Evolutionary conservation across 116 monocot genomes (phyloP), one percentile per base, ranked within the genome.

Genomic region (Cymodocea nodosa): DNA sequence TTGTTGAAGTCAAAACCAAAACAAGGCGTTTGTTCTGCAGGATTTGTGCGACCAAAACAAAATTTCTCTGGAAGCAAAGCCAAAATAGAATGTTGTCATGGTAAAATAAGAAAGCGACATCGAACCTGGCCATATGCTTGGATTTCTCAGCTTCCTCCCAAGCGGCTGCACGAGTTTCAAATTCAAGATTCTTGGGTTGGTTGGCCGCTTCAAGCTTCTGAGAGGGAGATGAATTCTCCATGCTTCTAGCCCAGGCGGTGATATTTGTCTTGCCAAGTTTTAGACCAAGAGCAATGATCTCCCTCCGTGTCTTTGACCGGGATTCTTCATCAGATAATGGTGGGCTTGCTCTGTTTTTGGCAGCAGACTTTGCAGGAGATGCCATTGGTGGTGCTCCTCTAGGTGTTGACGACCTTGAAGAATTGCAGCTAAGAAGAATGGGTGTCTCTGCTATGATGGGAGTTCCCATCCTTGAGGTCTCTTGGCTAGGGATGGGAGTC

Each of bases 401-500:
- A 16, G 91, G 91, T 59, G 81, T 83, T 6, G 85, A 69, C 14
- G 84, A 76, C 15, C 71, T 71, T 1, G 94, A 89, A 49, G 81
- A 78, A 35, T 71, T 68, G 11, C 82, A 84, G 71, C 81, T 85
- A 19, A 70, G 63, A 25, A 35, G 70, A 44, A 44, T 6, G 0
- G 97, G 97, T 35, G 91, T 87, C 34, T 69, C 73, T 23, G 91
- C 63, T 49, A 65, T 81, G 18, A 72, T 61, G 5, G 97, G 97
- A 40, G 97, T 97, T 59, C 68, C 88, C 18, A 80, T 91, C 70
- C 78, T 85, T 14, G 97, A 97, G 48, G 83, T 85, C 6, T 91
- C 97, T 65, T 97, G 91, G 68, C 91, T 90, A 23, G 91, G 71
- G 48, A 84, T 72, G 3, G 97, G 97, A 2, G 97, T 97, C 97